Evolutionary conservation across 371 early-diverging fungal species (phyloP), one percentile per base, ranked within the genome.

Genomic region (Nematocida homosporus): DNA sequence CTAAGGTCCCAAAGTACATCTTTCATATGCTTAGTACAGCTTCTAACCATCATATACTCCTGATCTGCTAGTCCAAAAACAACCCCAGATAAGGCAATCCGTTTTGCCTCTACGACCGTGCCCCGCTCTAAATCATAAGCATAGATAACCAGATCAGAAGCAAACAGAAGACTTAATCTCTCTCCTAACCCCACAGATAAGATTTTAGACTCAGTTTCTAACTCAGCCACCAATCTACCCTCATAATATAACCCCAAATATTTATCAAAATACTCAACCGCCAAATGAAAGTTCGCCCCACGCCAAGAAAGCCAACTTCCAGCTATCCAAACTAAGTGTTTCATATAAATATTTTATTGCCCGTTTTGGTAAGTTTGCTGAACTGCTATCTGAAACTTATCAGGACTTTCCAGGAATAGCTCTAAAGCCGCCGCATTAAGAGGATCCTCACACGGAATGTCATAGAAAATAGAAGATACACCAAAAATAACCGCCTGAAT

Each of bases 401-500:
- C 38, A 6, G 32, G 25, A 18, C 32, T 35, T 20, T 42, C 10
- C 1, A 68, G 68, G 4, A 68, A 30, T 32, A 56, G 34, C n/a
- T 29, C 10, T 40, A 44, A 32, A 0, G 80, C 84, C 44, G 79
- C 76, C 30, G 40, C 44, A 51, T 84, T 82, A 16, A 84, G 67
- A 27, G 84, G 78, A 65, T 79, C 64, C 20, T 84, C 81, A 30
- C 53, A 51, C 23, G 56, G 59, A 18, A 79, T 23, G 29, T 82
- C 77, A 41, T 67, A 54, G 64, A 84, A 84, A 27, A 80, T 79
- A 18, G 65, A 27, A 48, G 64, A 65, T 18, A 81, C 20, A 30
- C 77, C 77, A 34, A 77, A 61, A 40, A 84, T 32, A 27, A 82
- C 72, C 32, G 50, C 66, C 37, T 81, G 77, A 30, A 84, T 1